phyloP scores from a whole-genome alignment of 2,329 filamentous ascomycete species.

The Aspergillus sp. region DNA sequence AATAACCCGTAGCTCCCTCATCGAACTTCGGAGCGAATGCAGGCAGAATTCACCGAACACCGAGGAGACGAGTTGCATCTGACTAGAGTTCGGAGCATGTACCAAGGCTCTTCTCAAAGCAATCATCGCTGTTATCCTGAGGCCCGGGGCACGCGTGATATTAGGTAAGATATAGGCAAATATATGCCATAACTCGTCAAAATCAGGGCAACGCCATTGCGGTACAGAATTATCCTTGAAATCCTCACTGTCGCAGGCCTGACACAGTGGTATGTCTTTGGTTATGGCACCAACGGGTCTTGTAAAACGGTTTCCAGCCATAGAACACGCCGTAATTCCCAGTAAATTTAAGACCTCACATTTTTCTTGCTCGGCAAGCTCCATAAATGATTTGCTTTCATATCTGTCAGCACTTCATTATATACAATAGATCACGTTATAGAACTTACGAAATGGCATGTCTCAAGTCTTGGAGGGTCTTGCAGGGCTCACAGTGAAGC shows the following conservation, averaged over 20 bases:
- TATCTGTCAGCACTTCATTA: neutral
- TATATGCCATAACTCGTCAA: slow-evolving; percentile 35
- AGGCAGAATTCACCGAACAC: slow-evolving; percentile 72
- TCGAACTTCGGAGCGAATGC: slow-evolving; percentile 71
- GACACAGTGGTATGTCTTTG: slow-evolving; percentile 25
- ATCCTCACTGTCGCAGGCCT: slow-evolving; percentile 31
- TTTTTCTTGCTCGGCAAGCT: slow-evolving; percentile 44
- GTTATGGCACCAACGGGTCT: slow-evolving; percentile 19
- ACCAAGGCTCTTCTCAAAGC: slow-evolving; percentile 61
- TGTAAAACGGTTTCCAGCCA: slow-evolving; percentile 41
- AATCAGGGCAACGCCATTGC: slow-evolving; percentile 13
- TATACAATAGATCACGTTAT: neutral
- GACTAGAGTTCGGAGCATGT: slow-evolving; percentile 54
- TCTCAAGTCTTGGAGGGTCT: slow-evolving; percentile 36
- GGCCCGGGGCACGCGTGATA: slow-evolving; percentile 46
- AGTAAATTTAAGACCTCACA: slow-evolving; percentile 50
- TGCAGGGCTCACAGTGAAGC: slow-evolving; percentile 28
- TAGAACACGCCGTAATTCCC: slow-evolving; percentile 52
- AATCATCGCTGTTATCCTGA: slow-evolving; percentile 65
- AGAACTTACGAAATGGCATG: slow-evolving; percentile 44
- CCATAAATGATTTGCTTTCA: slow-evolving; percentile 38
- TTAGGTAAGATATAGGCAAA: slow-evolving; percentile 37
- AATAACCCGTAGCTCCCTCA: slow-evolving; percentile 76
- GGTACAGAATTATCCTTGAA: slow-evolving; percentile 8
- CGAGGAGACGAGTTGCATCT: slow-evolving; percentile 63